Evolutionary conservation across 371 early-diverging fungal genomes (phyloP), one percentile per base, ranked within the genome.

Genomic region (Circinella umbellata): DNA sequence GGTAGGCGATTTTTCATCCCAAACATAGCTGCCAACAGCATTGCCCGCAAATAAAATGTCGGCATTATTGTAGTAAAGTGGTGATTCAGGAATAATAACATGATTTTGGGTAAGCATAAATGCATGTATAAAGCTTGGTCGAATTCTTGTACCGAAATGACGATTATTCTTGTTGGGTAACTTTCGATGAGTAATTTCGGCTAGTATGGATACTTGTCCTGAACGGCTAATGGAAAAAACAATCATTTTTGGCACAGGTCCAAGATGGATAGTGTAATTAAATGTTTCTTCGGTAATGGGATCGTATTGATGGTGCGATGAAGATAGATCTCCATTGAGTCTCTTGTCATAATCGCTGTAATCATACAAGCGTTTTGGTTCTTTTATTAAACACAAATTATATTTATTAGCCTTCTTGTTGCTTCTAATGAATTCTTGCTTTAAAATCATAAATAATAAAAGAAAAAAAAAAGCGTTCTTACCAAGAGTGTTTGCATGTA

Each of bases 401-500:
- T 42, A 11, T 42, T 9, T 42, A 42, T 42, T 3, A 42, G 42
- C 11, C 6, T 42, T 42, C 3, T 42, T 42, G 11, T 9, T 11
- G 9, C 42, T 42, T 42, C 6, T 42, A 3, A 42, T 9, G 27
- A 27, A 27, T 27, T 27, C 27, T 27, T 42, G 11, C 3, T 9
- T 9, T 42, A 42, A 42, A 9, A 6, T 42, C 1, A 42, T 42
- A 42, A 42, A 42, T 27, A 42, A 42, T 42, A 42, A 42, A 42
- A 42, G 42, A 42, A 9, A 42, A 42, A 42, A 42, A 3, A 27
- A 27, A 2, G n/a, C n/a, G 27, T 27, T 20, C 64, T 69, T 72
- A 84, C 85, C 82, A 55, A 92, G 73, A 0, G 91, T 90, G 27
- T 85, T 83, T 3, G 86, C 80, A 74, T 92, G 82, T 35, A 92